Evolutionary conservation across 305 asterid genomes (phyloP).

Genomic region (Plantago coronopus): DNA sequence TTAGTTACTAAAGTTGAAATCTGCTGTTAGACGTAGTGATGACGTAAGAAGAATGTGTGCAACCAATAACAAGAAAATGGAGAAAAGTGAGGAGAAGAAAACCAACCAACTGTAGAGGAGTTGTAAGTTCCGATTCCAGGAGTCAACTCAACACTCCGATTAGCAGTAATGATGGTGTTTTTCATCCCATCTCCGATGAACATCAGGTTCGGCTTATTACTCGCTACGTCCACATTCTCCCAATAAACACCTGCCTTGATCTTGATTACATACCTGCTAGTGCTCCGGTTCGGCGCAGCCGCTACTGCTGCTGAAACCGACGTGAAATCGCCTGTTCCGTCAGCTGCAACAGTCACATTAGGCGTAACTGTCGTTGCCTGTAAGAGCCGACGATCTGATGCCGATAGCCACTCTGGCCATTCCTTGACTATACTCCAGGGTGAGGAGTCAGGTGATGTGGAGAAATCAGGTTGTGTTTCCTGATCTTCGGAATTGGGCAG

Average conservation of each 20-base stretch:
- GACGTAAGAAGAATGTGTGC: too few relatives aligned
- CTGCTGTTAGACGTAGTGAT: too few relatives aligned
- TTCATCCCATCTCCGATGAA: constrained; percentile 60
- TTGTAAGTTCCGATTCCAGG: constrained; percentile 61
- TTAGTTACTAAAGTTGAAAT: too few relatives aligned
- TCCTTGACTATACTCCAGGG: constrained; percentile 30
- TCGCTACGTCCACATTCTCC: constrained; percentile 51
- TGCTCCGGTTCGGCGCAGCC: constrained; percentile 49
- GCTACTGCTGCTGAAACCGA: constrained; percentile 58
- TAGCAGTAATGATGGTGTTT: constrained; percentile 51
- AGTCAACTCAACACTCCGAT: constrained; percentile 32
- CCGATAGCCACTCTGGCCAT: constrained; percentile 68
- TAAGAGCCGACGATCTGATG: constrained; percentile 48
- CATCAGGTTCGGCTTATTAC: constrained; percentile 43
- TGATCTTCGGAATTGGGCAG: constrained; percentile 28
- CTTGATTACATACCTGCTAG: constrained; percentile 50
- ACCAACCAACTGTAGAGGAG: constrained; percentile 66
- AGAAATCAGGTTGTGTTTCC: not conserved
- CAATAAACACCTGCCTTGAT: constrained; percentile 58
- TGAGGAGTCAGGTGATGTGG: too few relatives aligned
- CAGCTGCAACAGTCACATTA: constrained; percentile 58
- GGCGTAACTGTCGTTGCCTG: constrained; percentile 46
- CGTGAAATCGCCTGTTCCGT: constrained; percentile 50
- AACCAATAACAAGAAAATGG: too few relatives aligned
- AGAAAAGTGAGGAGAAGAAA: not conserved